phyloP scores from a whole-genome alignment of 495 filamentous ascomycete species.

The Penicillium lividum region DNA sequence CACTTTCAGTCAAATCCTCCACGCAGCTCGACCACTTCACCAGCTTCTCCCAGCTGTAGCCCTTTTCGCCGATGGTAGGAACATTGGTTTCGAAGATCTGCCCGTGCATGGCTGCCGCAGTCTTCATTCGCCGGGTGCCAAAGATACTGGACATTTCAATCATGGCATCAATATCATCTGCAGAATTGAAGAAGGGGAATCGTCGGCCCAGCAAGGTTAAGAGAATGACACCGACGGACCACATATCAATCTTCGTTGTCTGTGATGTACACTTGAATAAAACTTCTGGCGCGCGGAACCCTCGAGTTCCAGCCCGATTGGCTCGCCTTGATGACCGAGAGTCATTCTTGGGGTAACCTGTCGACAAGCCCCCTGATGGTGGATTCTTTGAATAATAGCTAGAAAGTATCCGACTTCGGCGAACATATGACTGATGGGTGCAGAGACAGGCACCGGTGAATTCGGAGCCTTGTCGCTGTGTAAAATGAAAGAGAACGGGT shows the following conservation, averaged over 20 bases:
- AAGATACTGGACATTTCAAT: conserved; percentile 97
- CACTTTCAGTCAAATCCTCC: conserved; percentile 49
- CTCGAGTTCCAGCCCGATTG: conserved; percentile 93
- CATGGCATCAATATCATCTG: conserved; percentile 94
- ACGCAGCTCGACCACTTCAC: conserved; percentile 81
- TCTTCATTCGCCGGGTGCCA: conserved; percentile 78
- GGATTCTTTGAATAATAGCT: conserved; percentile 48
- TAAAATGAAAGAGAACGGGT: conserved; percentile 3
- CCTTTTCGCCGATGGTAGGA: conserved; percentile 80
- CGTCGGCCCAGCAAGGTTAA: conserved; percentile 85
- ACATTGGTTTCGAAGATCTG: conserved; percentile 87
- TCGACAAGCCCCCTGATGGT: conserved; percentile 45
- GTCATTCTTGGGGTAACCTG: conserved; percentile 83
- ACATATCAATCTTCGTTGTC: conserved; percentile 95
- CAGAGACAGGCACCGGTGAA: conserved; percentile 45
- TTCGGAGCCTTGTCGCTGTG: conserved; percentile 46
- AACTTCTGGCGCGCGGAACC: conserved; percentile 95
- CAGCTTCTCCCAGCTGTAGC: conserved; percentile 87
- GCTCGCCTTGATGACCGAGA: conserved; percentile 83
- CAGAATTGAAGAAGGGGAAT: conserved; percentile 97
- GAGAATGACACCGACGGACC: conserved; percentile 93
- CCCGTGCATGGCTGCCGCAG: conserved; percentile 80
- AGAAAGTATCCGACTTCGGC: conserved; percentile 38
- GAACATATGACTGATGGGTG: conserved; percentile 38
- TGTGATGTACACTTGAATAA: conserved; percentile 97